Conservation (phyloP, 768 basidiomycete genomes). For the Astraeus odoratus region DNA sequence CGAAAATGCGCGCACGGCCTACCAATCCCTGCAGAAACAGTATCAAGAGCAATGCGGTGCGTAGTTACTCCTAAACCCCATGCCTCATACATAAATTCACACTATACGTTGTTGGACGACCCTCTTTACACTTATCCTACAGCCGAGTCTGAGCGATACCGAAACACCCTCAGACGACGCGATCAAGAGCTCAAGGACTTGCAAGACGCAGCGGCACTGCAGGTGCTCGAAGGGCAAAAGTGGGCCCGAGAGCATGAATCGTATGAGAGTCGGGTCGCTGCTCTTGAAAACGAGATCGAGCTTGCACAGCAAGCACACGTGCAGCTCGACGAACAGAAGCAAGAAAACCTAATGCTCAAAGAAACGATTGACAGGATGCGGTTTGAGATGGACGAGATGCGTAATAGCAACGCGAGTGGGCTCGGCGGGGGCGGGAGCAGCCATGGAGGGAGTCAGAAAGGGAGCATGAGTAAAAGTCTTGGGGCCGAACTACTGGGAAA, state of each 20-base stretch:
- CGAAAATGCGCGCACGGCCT: slow-evolving; percentile 65
- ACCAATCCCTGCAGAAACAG: slow-evolving; percentile 74
- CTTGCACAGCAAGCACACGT: slow-evolving; percentile 65
- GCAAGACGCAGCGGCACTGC: slow-evolving; percentile 52
- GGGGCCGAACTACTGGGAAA: slow-evolving; percentile 66
- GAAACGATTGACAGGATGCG: slow-evolving; percentile 95
- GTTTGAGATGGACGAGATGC: slow-evolving; percentile 90
- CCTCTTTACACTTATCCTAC: no score
- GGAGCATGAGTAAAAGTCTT: slow-evolving; percentile 64
- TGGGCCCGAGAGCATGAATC: slow-evolving; percentile 59
- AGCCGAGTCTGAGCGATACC: slow-evolving; percentile 77
- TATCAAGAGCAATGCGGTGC: slow-evolving; percentile 83
- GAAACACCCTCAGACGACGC: slow-evolving; percentile 63
- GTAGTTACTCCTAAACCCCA: slow-evolving; percentile 21
- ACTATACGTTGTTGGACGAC: not conserved
- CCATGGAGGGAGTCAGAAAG: slow-evolving; percentile 41
- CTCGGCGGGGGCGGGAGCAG: slow-evolving; percentile 32
- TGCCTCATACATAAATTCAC: not conserved
- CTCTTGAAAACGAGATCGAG: slow-evolving; percentile 66
- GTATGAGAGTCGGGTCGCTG: slow-evolving; percentile 63
- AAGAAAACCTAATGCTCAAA: slow-evolving; percentile 87
- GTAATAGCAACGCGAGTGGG: slow-evolving; percentile 39
- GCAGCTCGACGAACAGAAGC: slow-evolving; percentile 86
- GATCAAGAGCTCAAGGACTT: slow-evolving; percentile 66
- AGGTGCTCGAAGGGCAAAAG: slow-evolving; percentile 61